These are phyloP conservation scores for Eurotiales sp. DNA, from an alignment of 2,329 filamentous ascomycete species.

Conservation along the genomic window DNA sequence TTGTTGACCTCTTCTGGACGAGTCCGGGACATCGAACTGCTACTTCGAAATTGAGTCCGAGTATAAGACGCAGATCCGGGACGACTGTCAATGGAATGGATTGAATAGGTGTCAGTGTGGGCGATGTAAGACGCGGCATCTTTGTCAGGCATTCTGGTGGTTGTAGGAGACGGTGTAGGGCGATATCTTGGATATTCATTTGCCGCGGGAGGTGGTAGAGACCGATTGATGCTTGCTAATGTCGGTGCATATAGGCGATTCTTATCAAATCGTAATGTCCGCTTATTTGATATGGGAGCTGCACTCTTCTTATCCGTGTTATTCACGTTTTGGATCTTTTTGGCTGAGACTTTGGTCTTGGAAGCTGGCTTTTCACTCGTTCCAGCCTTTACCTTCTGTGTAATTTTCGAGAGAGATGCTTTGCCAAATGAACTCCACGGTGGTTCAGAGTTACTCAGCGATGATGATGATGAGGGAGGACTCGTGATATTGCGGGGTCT, in stretches of 20 bases:
- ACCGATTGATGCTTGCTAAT: constrained; percentile 25
- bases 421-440: constrained; percentile 25
- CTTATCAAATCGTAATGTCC: neutral
- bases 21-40: constrained; percentile 40
- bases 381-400: constrained; percentile 31
- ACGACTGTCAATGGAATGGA: constrained; percentile 31
- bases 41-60: constrained; percentile 40
- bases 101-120: constrained; percentile 42
- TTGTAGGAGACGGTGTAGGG: constrained; percentile 22
- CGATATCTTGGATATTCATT: constrained; percentile 21
- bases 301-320: constrained; percentile 20
- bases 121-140: constrained; percentile 38
- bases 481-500: constrained; percentile 13
- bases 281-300: constrained; percentile 4
- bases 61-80: constrained; percentile 37
- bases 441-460: constrained; percentile 21
- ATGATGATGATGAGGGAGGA: no score
- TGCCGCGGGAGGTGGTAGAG: constrained; percentile 26
- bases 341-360: constrained; percentile 18
- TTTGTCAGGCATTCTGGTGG: constrained; percentile 26
- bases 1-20: constrained; percentile 39
- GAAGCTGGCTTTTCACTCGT: constrained; percentile 24
- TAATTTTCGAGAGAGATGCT: constrained; percentile 28
- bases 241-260: neutral
- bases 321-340: constrained; percentile 18